These are phyloP conservation scores for Neurospora discreta DNA, from an alignment of 495 filamentous ascomycete genomes.

Conservation along the genomic window DNA sequence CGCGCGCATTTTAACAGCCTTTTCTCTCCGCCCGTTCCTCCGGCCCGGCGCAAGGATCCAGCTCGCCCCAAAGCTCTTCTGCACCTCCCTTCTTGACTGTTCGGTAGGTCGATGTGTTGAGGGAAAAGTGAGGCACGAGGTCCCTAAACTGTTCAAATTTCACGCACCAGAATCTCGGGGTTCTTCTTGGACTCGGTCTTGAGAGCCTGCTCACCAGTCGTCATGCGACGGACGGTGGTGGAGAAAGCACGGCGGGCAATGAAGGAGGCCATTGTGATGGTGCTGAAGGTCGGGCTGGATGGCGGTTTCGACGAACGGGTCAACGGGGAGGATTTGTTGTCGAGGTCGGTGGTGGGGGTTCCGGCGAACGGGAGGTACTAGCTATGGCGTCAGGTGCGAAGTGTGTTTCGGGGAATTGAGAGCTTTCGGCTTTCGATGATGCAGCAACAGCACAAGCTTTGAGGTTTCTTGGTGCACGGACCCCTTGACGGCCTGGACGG, in stretches of 20 bases:
- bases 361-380: neutral
- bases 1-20: neutral
- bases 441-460: conserved; percentile 6
- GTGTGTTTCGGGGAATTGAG: neutral
- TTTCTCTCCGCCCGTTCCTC: neutral
- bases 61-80: neutral
- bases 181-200: conserved; percentile 41
- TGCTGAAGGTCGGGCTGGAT: neutral
- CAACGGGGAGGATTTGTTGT: conserved; percentile 7
- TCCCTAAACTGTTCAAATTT: conserved; percentile 7
- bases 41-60: neutral
- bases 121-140: neutral
- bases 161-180: conserved; percentile 40
- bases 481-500: neutral
- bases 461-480: neutral
- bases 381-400: neutral
- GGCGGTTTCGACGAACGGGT: neutral
- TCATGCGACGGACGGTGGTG: conserved; percentile 33
- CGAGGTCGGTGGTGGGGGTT: conserved; percentile 4
- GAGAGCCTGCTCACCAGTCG: conserved; percentile 28
- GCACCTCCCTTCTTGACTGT: neutral
- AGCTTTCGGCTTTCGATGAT: conserved; percentile 1
- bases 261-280: conserved; percentile 33
- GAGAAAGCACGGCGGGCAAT: conserved; percentile 38
- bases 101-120: neutral